Base-by-base conservation (phyloP, 2,329 filamentous ascomycete genomes). In the Sporothrix pallida region DNA sequence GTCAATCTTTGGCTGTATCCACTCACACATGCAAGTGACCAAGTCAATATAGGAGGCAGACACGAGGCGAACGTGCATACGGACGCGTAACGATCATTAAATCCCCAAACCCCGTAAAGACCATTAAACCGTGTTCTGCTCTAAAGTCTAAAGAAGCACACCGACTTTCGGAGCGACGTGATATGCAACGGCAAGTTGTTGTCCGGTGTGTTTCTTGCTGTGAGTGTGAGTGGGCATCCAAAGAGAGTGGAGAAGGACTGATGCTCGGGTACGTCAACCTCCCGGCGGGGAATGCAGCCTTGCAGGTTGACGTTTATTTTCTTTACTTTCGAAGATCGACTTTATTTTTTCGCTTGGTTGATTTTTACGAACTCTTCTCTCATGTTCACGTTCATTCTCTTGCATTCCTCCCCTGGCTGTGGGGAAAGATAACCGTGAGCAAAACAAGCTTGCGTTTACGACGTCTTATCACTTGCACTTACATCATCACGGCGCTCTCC, bases 251-350 rank as follows among this genome's bases (percentile, higher is more conserved):
- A 12, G 12, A 48, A 26, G 23, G 23, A 26, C 23, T 26, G 26
- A 37, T 13, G 13, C 56, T 37, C 26, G 56, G 56, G 26, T 37
- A 60, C 56, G 56, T 37, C 56, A 9, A 60, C 56, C 26, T 17
- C 56, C 26, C 12, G 54, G 56, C 26, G 26, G 26, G 56, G 56
- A 60, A 37, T 60, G 56, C 26, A 60, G 56, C 56, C 56, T 60
- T 60, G 56, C 56, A 60, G 56, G 26, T 12, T 15, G 48, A 6
- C 13, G 12, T 52, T 52, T 50, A 10, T 52, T 52, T 52, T 52
- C 54, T 58, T 58, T 23, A 4, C 15, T 37, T 63, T 17, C n/a
- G 12, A 42, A n/a, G 17, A 6, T 37, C 26, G 17, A 63, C 13
- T 44, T 15, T 63, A 42, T 63, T 44, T 8, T 13, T 17, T 7